Percentiles rank a stretch among this genome's conserved stretches.
Evolutionary conservation across 2,329 filamentous ascomycete species (phyloP).

Genomic region (Didymosphaeria variabile): DNA sequence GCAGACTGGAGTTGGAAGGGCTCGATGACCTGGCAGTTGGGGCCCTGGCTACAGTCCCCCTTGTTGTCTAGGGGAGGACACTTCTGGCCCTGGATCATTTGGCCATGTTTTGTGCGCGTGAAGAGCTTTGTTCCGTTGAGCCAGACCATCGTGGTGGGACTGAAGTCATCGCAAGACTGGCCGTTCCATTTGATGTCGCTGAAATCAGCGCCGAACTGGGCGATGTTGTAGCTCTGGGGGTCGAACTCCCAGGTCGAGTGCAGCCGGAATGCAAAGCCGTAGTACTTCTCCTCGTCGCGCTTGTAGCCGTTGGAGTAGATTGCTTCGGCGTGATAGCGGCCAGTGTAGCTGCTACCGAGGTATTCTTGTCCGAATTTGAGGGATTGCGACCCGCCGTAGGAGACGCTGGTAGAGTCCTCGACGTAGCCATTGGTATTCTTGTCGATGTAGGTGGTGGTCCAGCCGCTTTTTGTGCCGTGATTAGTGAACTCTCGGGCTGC

Average conservation of each 20-base stretch:
- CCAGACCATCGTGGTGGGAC: conserved; percentile 60
- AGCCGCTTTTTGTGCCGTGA: not conserved
- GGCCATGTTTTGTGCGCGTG: conserved; percentile 51
- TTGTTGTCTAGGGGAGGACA: conserved; percentile 11
- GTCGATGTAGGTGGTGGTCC: not conserved
- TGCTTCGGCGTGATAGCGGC: conserved; percentile 62
- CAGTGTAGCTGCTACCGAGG: conserved; percentile 33
- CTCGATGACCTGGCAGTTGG: conserved; percentile 39
- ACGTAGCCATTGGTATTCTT: conserved; percentile 3
- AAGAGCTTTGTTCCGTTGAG: conserved; percentile 55
- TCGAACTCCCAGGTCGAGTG: conserved; percentile 57
- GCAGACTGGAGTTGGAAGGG: conserved; percentile 48
- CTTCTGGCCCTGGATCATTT: conserved; percentile 16
- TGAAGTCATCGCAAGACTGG: conserved; percentile 54
- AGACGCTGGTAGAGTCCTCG: not conserved
- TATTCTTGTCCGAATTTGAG: conserved; percentile 12
- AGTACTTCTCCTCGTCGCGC: conserved; percentile 57
- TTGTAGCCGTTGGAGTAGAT: conserved; percentile 56
- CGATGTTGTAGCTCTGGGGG: conserved; percentile 59
- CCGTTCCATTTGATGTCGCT: conserved; percentile 47
- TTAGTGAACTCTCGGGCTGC: conserved; percentile 1
- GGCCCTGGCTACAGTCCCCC: conserved; percentile 2
- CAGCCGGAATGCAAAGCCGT: conserved; percentile 63
- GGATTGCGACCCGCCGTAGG: not conserved
- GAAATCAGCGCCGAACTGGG: conserved; percentile 63